Evolutionary conservation across 345 rosid species (phyloP).

Genomic region (Euclidium syriacum): DNA sequence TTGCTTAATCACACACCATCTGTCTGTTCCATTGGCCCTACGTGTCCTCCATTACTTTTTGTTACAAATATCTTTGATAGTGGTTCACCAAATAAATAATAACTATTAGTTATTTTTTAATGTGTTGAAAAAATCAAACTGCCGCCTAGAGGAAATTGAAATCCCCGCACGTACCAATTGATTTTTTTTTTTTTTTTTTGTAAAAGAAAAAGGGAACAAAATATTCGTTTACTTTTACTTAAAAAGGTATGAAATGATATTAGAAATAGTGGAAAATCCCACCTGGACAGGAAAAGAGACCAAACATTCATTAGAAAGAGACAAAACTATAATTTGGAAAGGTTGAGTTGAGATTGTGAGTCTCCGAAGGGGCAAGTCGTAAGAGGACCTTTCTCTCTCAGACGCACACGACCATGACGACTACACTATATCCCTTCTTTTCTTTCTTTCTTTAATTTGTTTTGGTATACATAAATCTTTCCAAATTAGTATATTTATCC

Average conservation of each 20-base stretch:
- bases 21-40: conserved; percentile 26
- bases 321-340: conserved; percentile 17
- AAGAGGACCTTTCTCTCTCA: conserved; percentile 3
- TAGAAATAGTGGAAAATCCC: neutral
- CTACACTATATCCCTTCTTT: neutral
- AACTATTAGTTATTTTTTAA: neutral
- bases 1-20: conserved; percentile 27
- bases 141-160: conserved; percentile 18
- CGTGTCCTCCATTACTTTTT: conserved; percentile 30
- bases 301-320: conserved; percentile 15
- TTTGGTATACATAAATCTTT: conserved; percentile 10
- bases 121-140: conserved; percentile 10
- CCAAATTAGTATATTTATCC: conserved; percentile 8
- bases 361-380: conserved; percentile 23
- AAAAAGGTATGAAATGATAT: neutral
- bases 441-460: neutral
- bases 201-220: neutral
- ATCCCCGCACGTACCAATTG: conserved; percentile 7
- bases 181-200: neutral
- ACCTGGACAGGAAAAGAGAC: conserved; percentile 13
- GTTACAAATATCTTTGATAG: conserved; percentile 11
- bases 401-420: conserved; percentile 17
- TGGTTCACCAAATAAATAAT: conserved; percentile 17
- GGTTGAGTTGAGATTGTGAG: conserved; percentile 19
- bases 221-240: neutral